phyloP scores from a whole-genome alignment of 345 rosid genomes.

The Sonneratia caseolaris region DNA sequence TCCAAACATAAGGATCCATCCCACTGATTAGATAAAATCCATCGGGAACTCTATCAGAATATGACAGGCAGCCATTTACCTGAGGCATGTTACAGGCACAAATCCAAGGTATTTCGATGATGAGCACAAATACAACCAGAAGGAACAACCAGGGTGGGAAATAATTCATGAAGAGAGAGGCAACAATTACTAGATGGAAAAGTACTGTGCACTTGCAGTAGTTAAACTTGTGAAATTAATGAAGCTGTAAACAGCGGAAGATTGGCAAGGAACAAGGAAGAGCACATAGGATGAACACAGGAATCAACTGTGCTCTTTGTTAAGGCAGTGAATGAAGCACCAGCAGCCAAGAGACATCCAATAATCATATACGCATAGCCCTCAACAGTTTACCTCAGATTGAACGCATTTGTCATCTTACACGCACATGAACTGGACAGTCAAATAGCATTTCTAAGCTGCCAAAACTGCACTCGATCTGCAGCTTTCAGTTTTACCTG shows the following conservation, averaged over 20 bases:
- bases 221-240: background rate
- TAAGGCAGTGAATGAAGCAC: background rate
- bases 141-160: background rate
- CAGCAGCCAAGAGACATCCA: background rate
- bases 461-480: background rate
- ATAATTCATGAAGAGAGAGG: background rate
- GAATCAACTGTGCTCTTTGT: background rate
- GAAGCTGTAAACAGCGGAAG: background rate
- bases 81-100: slow-evolving; percentile 26
- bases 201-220: background rate
- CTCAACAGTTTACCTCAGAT: background rate
- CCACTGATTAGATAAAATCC: slow-evolving; percentile 88
- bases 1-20: slow-evolving; percentile 88
- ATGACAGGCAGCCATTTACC: slow-evolving; percentile 96
- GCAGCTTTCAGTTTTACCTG: background rate
- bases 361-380: background rate
- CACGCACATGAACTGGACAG: background rate
- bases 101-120: slow-evolving; percentile 8
- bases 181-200: background rate
- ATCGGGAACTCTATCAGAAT: slow-evolving; percentile 88
- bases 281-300: background rate
- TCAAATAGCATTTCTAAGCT: background rate
- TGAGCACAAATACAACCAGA: background rate
- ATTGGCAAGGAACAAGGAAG: background rate
- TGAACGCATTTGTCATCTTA: background rate